These are phyloP conservation scores for Trichoderma arundinaceum DNA, from an alignment of 2,329 filamentous ascomycete genomes.

Conservation along the genomic window DNA sequence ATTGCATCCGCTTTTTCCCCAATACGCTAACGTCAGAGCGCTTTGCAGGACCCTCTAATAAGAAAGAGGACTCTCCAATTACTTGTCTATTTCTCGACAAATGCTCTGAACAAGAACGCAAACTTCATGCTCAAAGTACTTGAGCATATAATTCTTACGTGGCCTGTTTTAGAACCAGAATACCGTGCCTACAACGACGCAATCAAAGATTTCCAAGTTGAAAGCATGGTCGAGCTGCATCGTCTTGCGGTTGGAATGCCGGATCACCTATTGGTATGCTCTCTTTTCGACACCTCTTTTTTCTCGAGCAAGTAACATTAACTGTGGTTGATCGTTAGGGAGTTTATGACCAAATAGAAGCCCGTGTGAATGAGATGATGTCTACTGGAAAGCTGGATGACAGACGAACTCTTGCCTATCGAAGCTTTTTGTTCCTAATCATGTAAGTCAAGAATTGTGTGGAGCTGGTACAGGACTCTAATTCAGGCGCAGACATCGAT, in stretches of 20 bases:
- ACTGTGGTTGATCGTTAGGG: slow-evolving; percentile 52
- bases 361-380: slow-evolving; percentile 80
- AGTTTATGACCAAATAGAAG: slow-evolving; percentile 86
- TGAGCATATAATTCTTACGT: slow-evolving; percentile 86
- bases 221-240: slow-evolving; percentile 87
- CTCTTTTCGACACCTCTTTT: neutral
- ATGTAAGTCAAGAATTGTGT: slow-evolving; percentile 58
- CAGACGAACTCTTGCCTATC: slow-evolving; percentile 83
- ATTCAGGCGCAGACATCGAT: slow-evolving; percentile 68
- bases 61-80: slow-evolving; percentile 81
- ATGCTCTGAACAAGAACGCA: slow-evolving; percentile 75
- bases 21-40: neutral
- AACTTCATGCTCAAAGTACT: slow-evolving; percentile 87
- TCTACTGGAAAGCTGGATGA: slow-evolving; percentile 76
- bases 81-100: slow-evolving; percentile 83
- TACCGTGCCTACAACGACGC: slow-evolving; percentile 81
- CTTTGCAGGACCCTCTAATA: slow-evolving; percentile 73
- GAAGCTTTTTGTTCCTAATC: slow-evolving; percentile 91
- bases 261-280: slow-evolving; percentile 76
- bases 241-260: slow-evolving; percentile 89
- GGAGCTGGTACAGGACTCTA: slow-evolving; percentile 4
- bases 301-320: slow-evolving; percentile 28
- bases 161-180: slow-evolving; percentile 73
- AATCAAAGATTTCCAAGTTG: slow-evolving; percentile 83
- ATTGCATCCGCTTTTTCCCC: neutral